Evolutionary conservation across 2,329 filamentous ascomycete genomes (phyloP).

Genomic region (Aspergillus latus): DNA sequence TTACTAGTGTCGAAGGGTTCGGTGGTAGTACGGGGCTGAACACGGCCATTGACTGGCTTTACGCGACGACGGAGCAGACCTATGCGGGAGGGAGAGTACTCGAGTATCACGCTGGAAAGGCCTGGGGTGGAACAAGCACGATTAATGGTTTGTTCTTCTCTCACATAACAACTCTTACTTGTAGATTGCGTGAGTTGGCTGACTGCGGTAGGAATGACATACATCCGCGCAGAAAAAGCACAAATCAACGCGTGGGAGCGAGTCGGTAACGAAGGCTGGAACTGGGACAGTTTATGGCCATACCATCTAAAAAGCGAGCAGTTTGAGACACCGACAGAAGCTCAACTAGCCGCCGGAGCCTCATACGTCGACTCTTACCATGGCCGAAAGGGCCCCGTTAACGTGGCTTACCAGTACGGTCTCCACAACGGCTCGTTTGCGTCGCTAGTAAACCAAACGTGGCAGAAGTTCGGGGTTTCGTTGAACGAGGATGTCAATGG

Average conservation of each 20-base stretch:
- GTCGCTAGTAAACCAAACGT: slow-evolving; percentile 36
- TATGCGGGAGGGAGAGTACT: slow-evolving; percentile 32
- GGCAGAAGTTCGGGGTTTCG: slow-evolving; percentile 33
- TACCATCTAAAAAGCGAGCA: slow-evolving; percentile 32
- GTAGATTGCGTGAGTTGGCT: background rate
- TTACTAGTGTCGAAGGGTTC: slow-evolving; percentile 26
- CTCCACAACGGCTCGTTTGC: slow-evolving; percentile 25
- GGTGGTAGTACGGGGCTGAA: slow-evolving; percentile 26
- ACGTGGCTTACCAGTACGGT: slow-evolving; percentile 11
- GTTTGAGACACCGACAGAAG: slow-evolving; percentile 23
- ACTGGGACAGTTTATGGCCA: slow-evolving; percentile 31
- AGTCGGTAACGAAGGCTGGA: slow-evolving; percentile 32
- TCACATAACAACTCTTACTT: background rate
- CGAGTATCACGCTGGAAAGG: slow-evolving; percentile 43
- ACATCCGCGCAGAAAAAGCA: slow-evolving; percentile 34
- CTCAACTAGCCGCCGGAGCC: slow-evolving; percentile 24
- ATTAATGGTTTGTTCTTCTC: slow-evolving; percentile 41
- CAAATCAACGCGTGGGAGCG: slow-evolving; percentile 41
- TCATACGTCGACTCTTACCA: slow-evolving; percentile 27
- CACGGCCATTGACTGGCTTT: slow-evolving; percentile 44
- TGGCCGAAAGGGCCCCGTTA: slow-evolving; percentile 16
- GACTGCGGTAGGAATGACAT: slow-evolving; percentile 33
- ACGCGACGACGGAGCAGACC: slow-evolving; percentile 39
- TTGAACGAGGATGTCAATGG: slow-evolving; percentile 46
- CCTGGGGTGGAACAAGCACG: slow-evolving; percentile 43